These are phyloP conservation scores for Massariosphaeria phaeospora DNA, from an alignment of 495 filamentous ascomycete species.

Conservation along the genomic window DNA sequence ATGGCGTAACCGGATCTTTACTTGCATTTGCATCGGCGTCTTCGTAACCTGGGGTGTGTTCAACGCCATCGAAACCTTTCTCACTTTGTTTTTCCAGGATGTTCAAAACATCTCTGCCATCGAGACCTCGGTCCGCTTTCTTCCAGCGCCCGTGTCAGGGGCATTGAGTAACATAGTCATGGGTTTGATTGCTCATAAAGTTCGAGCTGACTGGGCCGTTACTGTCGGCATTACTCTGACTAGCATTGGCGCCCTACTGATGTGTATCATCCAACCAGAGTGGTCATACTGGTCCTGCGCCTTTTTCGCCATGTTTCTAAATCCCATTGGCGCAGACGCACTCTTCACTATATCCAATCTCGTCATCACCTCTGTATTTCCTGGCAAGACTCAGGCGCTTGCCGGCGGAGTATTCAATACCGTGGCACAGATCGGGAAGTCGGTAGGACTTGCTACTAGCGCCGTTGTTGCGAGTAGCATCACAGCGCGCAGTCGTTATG, in stretches of 20 bases:
- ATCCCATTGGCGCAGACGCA: slow-evolving; percentile 53
- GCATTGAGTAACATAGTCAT: slow-evolving; percentile 51
- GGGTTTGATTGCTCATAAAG: slow-evolving; percentile 52
- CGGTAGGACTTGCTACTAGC: slow-evolving; percentile 53
- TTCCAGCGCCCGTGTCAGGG: slow-evolving; percentile 54
- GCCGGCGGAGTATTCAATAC: slow-evolving; percentile 64
- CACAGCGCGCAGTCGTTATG: slow-evolving; percentile 38
- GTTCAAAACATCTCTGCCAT: slow-evolving; percentile 44
- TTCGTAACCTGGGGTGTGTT: slow-evolving; percentile 50
- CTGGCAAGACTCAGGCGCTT: slow-evolving; percentile 53
- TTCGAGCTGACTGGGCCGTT: slow-evolving; percentile 49
- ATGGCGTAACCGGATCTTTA: slow-evolving; percentile 49
- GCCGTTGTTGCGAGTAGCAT: slow-evolving; percentile 53
- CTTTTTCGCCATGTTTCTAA: slow-evolving; percentile 50
- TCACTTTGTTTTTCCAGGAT: slow-evolving; percentile 53
- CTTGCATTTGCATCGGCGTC: slow-evolving; percentile 48
- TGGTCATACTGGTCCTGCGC: slow-evolving; percentile 55
- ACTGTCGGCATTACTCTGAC: slow-evolving; percentile 45
- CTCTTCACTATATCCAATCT: slow-evolving; percentile 61
- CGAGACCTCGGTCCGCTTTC: slow-evolving; percentile 48
- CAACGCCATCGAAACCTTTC: slow-evolving; percentile 48
- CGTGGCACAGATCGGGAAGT: slow-evolving; percentile 56
- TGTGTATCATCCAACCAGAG: slow-evolving; percentile 45
- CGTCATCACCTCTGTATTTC: slow-evolving; percentile 56
- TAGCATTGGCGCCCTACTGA: slow-evolving; percentile 50